Base-by-base conservation (phyloP, 2,329 filamentous ascomycete genomes). In the Colletotrichum musae region DNA sequence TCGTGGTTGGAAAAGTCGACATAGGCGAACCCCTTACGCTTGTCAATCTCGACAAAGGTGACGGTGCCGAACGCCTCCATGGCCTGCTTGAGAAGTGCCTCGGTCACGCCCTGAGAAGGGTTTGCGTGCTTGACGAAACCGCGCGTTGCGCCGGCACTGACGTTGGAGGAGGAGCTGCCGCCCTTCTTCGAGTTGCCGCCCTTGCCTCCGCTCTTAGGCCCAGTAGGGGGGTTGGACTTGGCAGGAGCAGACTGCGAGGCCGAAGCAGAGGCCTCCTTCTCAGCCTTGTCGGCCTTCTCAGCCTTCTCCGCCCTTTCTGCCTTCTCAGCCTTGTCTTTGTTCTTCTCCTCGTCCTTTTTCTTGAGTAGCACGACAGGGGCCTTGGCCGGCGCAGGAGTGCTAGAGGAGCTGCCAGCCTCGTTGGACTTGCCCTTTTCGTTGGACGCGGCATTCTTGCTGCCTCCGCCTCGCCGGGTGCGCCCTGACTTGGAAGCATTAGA, bases 1-100 rank as follows among this genome's bases (percentile, higher is more conserved):
- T 91, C 89, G 1, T 91, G 87, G 24, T 94, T 91, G 10, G 88
- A 87, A 81, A 98, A 98, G 72, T 97, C 93, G 47, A 97, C 92
- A 77, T 98, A 97, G 2, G 94, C 95, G 75, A 97, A 97, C 0
- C 94, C 94, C 79, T 98, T 98, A 75, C 95, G 93, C 79, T 94
- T 95, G 78, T 98, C 95, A 62, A 98, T 95, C 75, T 98, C 95
- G 18, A 97, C 93, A 72, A 90, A 92, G 0, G 89, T 89, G 53
- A 98, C 88, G 1, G 88, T 80, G 2, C 95, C 95, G 74, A 94
- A 97, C 0, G 83, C 80, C 52, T 91, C 87, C 77, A 98, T 89
- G 1, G 93, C 91, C 73, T 92, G 88, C 74, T 92, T 91, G 2
- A 98, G 88, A 0, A 94, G 81, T 0, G 91, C 83, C 76, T 98